Evolutionary conservation across 352 stramenopile species (phyloP).

Genomic region (Peronospora farinosa): DNA sequence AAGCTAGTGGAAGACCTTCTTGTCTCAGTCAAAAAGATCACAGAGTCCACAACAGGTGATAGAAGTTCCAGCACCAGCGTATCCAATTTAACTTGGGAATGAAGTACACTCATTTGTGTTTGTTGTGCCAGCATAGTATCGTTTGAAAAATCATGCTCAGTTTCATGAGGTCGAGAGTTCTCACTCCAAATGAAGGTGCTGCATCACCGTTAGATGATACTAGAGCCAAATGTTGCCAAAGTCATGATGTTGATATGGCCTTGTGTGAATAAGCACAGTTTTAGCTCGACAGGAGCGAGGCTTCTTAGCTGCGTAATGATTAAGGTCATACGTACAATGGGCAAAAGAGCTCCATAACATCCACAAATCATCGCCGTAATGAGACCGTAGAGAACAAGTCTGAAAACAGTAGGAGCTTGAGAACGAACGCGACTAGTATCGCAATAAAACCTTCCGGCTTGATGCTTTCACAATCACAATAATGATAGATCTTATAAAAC

Average conservation of each 20-base stretch:
- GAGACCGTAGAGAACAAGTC: conserved; percentile 84
- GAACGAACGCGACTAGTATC: conserved; percentile 91
- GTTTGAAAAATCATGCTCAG: conserved; percentile 76
- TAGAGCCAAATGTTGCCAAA: background rate
- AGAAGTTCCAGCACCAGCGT: conserved; percentile 30
- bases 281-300: conserved; percentile 89
- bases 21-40: conserved; percentile 62
- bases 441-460: conserved; percentile 86
- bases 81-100: conserved; percentile 5
- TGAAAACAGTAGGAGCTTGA: conserved; percentile 90
- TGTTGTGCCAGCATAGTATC: conserved; percentile 49
- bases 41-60: conserved; percentile 14
- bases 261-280: conserved; percentile 66
- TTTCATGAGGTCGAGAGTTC: conserved; percentile 76
- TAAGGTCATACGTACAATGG: conserved; percentile 94
- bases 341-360: conserved; percentile 90
- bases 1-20: conserved; percentile 77
- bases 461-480: conserved; percentile 88
- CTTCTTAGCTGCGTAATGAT: conserved; percentile 89
- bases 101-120: background rate
- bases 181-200: conserved; percentile 64
- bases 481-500: conserved; percentile 91
- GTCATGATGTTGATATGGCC: background rate
- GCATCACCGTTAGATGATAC: background rate
- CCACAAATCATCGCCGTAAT: conserved; percentile 86